phyloP scores from a whole-genome alignment of 129 eudicot genomes.

The Artemisia tridentata region DNA sequence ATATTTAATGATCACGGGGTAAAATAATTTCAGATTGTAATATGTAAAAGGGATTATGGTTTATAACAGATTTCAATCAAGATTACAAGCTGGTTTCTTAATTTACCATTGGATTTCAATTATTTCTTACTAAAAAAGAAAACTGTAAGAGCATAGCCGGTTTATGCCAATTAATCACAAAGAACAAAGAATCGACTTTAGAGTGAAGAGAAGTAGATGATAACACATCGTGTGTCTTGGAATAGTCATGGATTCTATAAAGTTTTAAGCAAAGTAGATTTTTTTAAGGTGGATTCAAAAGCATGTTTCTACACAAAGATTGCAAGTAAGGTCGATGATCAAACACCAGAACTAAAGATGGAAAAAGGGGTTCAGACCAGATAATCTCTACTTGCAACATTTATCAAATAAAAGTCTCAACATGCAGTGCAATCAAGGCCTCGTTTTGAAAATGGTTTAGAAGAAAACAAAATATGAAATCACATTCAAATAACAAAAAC shows the following conservation, averaged over 20 bases:
- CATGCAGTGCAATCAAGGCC: background rate
- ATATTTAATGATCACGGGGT: background rate
- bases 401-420: background rate
- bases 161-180: background rate
- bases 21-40: slow-evolving; percentile 13
- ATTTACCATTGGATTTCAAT: background rate
- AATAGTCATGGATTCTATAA: background rate
- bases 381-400: background rate
- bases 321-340: background rate
- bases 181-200: background rate
- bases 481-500: background rate
- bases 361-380: background rate
- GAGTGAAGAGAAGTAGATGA: background rate
- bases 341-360: background rate
- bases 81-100: background rate
- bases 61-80: background rate
- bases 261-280: background rate
- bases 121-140: background rate
- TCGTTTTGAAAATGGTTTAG: background rate
- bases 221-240: background rate
- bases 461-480: no score
- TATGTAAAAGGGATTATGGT: background rate
- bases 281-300: background rate
- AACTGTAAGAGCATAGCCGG: background rate
- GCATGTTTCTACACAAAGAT: background rate